These are phyloP conservation scores for Geosmithia morbida DNA, from an alignment of 2,329 filamentous ascomycete genomes.

Conservation along the genomic window DNA sequence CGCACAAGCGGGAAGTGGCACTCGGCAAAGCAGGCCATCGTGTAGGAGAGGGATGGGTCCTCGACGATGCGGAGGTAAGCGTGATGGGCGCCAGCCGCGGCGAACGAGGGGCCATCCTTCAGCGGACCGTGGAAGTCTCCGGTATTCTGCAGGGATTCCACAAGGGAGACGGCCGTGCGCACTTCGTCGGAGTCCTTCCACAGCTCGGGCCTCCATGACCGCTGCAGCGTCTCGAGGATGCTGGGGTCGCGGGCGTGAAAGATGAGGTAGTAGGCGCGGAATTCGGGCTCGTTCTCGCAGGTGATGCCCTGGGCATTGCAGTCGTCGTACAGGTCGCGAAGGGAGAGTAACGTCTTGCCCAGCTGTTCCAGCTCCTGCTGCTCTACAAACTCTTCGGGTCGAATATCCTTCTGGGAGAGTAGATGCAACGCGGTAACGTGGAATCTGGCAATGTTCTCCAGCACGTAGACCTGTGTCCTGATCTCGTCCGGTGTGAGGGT, in stretches of 20 bases:
- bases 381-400: constrained; percentile 46
- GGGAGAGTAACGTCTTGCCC: constrained; percentile 47
- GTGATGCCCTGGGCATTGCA: constrained; percentile 41
- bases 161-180: constrained; percentile 45
- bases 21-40: constrained; percentile 55
- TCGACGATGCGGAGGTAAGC: constrained; percentile 48
- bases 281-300: constrained; percentile 51
- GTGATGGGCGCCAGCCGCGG: constrained; percentile 32
- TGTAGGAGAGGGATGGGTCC: constrained; percentile 44
- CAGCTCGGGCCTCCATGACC: constrained; percentile 39
- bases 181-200: constrained; percentile 42
- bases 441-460: constrained; percentile 53
- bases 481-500: constrained; percentile 42
- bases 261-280: constrained; percentile 49
- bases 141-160: constrained; percentile 45
- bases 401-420: constrained; percentile 39
- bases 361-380: constrained; percentile 56
- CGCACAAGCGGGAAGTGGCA: constrained; percentile 50
- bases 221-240: constrained; percentile 36
- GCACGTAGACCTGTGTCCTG: constrained; percentile 43
- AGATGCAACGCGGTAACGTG: constrained; percentile 52
- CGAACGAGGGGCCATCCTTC: constrained; percentile 30
- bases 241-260: constrained; percentile 45
- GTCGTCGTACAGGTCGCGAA: constrained; percentile 53
- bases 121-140: constrained; percentile 43